A percentile compares a stretch with the other conserved stretches of the same genome.
Evolutionary conservation across 192 early-diverging fungal genomes (phyloP).

Genomic region (Glomus cerebriforme): DNA sequence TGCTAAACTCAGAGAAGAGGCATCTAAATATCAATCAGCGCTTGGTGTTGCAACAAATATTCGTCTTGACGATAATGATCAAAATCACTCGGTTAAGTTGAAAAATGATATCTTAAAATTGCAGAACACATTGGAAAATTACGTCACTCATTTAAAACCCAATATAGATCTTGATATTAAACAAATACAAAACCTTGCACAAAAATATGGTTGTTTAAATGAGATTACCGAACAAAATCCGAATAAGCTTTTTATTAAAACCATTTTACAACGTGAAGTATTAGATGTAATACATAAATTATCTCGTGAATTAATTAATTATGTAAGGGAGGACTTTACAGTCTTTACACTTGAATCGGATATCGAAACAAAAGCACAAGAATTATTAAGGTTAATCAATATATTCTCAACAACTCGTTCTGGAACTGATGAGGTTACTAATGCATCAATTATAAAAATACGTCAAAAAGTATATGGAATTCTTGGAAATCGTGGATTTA

Average conservation of each 20-base stretch:
- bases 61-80: background rate
- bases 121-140: background rate
- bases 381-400: background rate
- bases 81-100: background rate
- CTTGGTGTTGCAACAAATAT: constrained; percentile 1
- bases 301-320: background rate
- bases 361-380: background rate
- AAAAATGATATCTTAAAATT: background rate
- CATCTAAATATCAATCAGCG: constrained; percentile 5
- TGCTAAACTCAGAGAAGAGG: constrained; percentile 1
- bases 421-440: background rate
- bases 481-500: constrained; percentile 6
- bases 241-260: background rate
- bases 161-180: background rate
- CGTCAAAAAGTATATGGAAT: constrained; percentile 14
- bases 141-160: background rate
- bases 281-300: background rate
- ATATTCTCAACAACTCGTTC: background rate
- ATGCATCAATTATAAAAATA: background rate
- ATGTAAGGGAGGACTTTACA: no score
- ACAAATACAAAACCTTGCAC: background rate
- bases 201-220: background rate
- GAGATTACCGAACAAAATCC: background rate
- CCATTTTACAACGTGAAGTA: background rate
- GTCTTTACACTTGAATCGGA: background rate